These are phyloP conservation scores for Teratosphaeria gauchensis DNA, from an alignment of 2,329 filamentous ascomycete genomes.

Conservation along the genomic window DNA sequence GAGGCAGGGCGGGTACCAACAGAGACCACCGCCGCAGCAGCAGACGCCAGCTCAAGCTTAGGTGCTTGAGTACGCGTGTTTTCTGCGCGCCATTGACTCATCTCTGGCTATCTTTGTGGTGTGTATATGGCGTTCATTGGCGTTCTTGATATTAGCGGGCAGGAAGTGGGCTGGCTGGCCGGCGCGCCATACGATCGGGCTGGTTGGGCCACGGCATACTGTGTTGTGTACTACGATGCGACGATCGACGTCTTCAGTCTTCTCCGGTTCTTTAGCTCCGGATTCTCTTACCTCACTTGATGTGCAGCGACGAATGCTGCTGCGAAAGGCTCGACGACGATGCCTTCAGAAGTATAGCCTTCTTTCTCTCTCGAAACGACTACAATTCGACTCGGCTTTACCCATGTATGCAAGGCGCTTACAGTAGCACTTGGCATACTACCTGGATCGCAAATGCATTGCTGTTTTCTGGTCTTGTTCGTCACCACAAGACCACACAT, in stretches of 20 bases:
- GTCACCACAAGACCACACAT: neutral
- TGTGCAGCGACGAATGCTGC: neutral
- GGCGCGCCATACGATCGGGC: slow-evolving; percentile 12
- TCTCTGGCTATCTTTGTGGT: neutral
- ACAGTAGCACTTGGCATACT: neutral
- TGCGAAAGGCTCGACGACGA: neutral
- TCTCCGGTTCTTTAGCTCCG: slow-evolving; percentile 6
- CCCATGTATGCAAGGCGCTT: neutral
- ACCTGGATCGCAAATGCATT: neutral
- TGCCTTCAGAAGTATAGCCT: neutral
- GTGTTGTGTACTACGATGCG: neutral
- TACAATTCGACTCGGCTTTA: neutral
- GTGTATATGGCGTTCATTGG: slow-evolving; percentile 7
- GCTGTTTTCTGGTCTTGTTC: neutral
- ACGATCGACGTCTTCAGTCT: slow-evolving; percentile 5
- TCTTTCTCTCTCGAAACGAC: neutral
- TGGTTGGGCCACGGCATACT: neutral
- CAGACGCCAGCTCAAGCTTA: slow-evolving; percentile 17
- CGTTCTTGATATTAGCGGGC: slow-evolving; percentile 2
- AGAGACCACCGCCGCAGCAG: slow-evolving; percentile 19
- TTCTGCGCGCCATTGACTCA: slow-evolving; percentile 10
- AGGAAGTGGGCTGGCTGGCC: slow-evolving; percentile 7
- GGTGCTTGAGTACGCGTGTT: slow-evolving; percentile 13
- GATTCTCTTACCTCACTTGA: slow-evolving; percentile 1
- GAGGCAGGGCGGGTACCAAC: slow-evolving; percentile 20